Percentiles rank a stretch among this genome's conserved stretches.
Conservation (phyloP, 768 basidiomycete genomes). For the Naganishia vishniacii region DNA sequence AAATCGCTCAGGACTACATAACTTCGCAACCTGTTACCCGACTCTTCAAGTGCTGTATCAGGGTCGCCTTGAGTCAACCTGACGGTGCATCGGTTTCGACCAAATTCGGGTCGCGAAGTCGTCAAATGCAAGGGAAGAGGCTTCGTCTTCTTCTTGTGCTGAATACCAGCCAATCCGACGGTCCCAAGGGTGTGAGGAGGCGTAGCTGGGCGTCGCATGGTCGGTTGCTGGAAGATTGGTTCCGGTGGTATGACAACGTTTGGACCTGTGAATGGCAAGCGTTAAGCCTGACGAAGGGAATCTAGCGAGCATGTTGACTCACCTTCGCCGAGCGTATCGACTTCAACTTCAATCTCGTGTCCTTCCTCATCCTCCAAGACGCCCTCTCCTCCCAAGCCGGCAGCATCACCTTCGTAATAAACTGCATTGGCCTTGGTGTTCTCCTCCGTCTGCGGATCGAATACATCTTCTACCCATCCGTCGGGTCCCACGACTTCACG, state of each 20-base stretch:
- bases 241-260: constrained; percentile 45
- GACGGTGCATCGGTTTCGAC: constrained; percentile 87
- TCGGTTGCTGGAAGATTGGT: constrained; percentile 35
- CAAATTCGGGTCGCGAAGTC: constrained; percentile 75
- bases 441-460: constrained; percentile 74
- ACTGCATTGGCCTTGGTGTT: constrained; percentile 75
- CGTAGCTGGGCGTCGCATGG: constrained; percentile 28
- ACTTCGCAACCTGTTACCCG: constrained; percentile 57
- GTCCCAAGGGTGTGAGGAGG: constrained; percentile 27
- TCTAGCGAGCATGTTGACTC: too few relatives aligned
- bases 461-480: constrained; percentile 45
- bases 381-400: constrained; percentile 35
- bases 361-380: constrained; percentile 35
- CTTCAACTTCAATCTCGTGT: constrained; percentile 58
- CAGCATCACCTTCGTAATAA: constrained; percentile 44
- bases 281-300: too few relatives aligned
- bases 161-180: constrained; percentile 27
- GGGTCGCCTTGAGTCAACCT: constrained; percentile 81
- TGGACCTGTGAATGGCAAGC: constrained; percentile 41
- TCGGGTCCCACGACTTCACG: constrained; percentile 50
- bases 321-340: constrained; percentile 84
- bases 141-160: constrained; percentile 30
- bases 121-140: constrained; percentile 60
- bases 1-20: constrained; percentile 93
- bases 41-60: constrained; percentile 54